Evolutionary conservation across 768 basidiomycete species (phyloP).

Genomic region (Suillus variegatus): DNA sequence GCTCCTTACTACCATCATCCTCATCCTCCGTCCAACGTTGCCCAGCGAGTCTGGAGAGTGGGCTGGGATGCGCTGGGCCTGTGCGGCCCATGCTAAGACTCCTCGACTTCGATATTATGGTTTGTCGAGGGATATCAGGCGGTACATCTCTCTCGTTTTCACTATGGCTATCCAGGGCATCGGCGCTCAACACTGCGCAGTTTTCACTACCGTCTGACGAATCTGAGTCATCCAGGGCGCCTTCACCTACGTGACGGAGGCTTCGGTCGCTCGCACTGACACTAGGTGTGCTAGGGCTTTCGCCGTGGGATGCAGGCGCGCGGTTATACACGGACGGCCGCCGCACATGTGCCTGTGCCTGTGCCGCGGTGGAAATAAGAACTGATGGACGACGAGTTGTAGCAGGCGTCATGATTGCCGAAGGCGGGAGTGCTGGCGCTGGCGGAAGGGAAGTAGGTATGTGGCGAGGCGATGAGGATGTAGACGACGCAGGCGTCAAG

Average conservation of each 20-base stretch:
- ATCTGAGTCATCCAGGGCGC: constrained; percentile 78
- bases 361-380: constrained; percentile 39
- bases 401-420: constrained; percentile 44
- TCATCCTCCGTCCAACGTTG: constrained; percentile 59
- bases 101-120: constrained; percentile 38
- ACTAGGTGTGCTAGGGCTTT: constrained; percentile 33
- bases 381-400: constrained; percentile 43
- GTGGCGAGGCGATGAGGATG: constrained; percentile 57
- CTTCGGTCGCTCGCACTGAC: constrained; percentile 43
- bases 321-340: constrained; percentile 45
- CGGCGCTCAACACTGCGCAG: constrained; percentile 17
- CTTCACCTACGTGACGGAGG: constrained; percentile 70
- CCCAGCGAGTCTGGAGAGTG: constrained; percentile 59
- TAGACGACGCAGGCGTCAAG: constrained; percentile 59
- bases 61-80: constrained; percentile 56
- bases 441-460: constrained; percentile 40
- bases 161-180: constrained; percentile 28
- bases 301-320: constrained; percentile 41
- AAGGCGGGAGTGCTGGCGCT: constrained; percentile 36
- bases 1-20: constrained; percentile 29
- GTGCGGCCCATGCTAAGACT: constrained; percentile 27
- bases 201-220: constrained; percentile 43
- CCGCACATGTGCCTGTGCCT: constrained; percentile 28
- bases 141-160: constrained; percentile 34
- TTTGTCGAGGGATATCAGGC: constrained; percentile 9